Base-by-base conservation (phyloP, 805 yeast species). In the Candida boleticola region DNA sequence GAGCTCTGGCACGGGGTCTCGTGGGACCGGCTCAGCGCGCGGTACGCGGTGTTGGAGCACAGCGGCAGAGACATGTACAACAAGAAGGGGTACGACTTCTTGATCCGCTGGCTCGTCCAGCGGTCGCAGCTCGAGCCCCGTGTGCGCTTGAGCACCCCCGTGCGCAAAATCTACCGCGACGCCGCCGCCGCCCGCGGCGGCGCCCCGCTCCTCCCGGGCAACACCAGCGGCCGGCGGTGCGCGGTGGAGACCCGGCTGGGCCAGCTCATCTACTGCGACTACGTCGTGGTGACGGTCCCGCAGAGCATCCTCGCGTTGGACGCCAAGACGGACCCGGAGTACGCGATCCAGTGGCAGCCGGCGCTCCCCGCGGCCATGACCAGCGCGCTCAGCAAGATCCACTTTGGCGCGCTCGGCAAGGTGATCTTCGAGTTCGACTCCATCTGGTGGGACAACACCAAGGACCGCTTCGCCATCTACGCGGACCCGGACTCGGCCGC, bases 1-100 rank as follows among this genome's bases (percentile, higher is more conserved):
- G 97, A 89, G 59, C 64, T 85, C 21, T 89, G 95, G 92, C 85
- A 81, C 57, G 97, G 95, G 0, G 68, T 83, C 23, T 73, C 83
- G 20, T 80, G 89, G 81, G 76, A 74, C 17, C 59, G 62, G 17
- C 71, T 84, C 55, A 84, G 95, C 51, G 82, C 84, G 2, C 83
- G 82, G 50, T 83, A 77, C 54, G 74, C 89, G 1, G 60, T 75
- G n/a, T 76, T 83, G 59, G 87, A 79, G 44, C 83, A 82, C 51
- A 80, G 79, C 39, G 96, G 97, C 1, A 71, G 96, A 51, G 83
- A 89, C 55, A 81, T 89, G n/a, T 68, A 79, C 47, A 83, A 83
- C 37, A 56, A 73, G 38, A 73, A 76, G 49, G 87, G 88, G 0
- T 84, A 82, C 58, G 77, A 71, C 37, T 53, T 58, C 10, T 63